Evolutionary conservation across 169 alveolate genomes (phyloP), one percentile per base, ranked within the genome.

Genomic region (Plasmodium inui): DNA sequence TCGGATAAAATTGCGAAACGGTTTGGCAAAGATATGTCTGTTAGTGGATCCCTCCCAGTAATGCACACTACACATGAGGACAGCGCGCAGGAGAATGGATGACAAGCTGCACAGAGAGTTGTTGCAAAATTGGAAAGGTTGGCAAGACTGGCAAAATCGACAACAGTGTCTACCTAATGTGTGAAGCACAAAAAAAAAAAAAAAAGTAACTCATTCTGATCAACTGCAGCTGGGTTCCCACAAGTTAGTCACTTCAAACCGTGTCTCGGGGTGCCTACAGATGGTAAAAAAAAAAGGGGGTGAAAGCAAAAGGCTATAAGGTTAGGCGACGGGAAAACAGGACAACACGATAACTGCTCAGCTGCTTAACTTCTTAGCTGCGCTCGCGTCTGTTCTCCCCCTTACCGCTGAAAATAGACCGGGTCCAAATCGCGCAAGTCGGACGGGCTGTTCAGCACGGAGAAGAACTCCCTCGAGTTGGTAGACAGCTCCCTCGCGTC

Each of bases 381-480:
- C 8, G 8, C 50, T 71, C 5, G 8, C 53, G 19, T 41, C 32
- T 22, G n/a, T n/a, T n/a, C 8, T 55, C 17, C 32, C 34, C 17
- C 30, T 74, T 85, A 85, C 93, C 46, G 39, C 61, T 85, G 84
- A 85, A 32, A 4, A 17, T 44, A 19, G 30, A 8, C 79, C 22
- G 46, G 14, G 30, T 73, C 28, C 2, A 41, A 32, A 53, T 72
- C n/a, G 71, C 22, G 26, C 53, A 85, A 53, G 61, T 85, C 93
- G 44, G 84, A 85, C 5, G 86, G 93, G 46, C 37, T 85, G 85
- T 85, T 85, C 34, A 85, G 61, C 37, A 44, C 26, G 9, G 93
- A 85, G 44, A 85, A 85, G n/a, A 32, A 85, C 26, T 74, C 19
- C 41, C 37, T 19, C 12, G 39, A 26, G 14, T 70, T 57, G 26